Base-by-base conservation (phyloP, 2,329 filamentous ascomycete species). In the Ophiostoma australiae region DNA sequence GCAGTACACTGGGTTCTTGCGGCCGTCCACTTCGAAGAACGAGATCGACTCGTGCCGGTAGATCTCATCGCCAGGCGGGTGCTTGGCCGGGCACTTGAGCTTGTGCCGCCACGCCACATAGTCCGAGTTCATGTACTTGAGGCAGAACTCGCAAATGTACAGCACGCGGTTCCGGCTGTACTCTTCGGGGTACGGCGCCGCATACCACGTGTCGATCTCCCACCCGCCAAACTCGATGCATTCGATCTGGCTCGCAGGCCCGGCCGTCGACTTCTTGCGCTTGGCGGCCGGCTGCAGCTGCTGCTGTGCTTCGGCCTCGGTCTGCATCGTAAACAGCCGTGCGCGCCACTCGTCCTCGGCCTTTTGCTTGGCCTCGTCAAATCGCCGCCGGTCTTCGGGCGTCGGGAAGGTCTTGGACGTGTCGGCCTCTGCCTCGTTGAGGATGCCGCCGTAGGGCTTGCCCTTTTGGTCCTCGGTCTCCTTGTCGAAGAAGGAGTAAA, bases 91-190 rank as follows among this genome's bases (percentile, higher is more conserved):
- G 76, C 95, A 99, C 82, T 99, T 99, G 76, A 93, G 87, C 82
- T 98, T 98, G 81, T 99, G 95, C 70, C 95, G 88, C 93, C 94
- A 98, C 17, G 95, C 94, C 37, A 99, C 95, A 77, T 97, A 98
- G 79, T 97, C 94, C 23, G 95, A 98, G 80, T 96, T 97, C 93
- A 99, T 97, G 82, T 99, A 99, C 81, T 98, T 99, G 72, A 99
- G 84, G 79, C 95, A 99, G 80, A 98, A 99, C 80, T 99, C 96
- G 84, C 95, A 99, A 74, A 99, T 98, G 80, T 97, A 98, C n/a
- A 99, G 86, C 52, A 97, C 91, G 39, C 92, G 90, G 78, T 99
- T 98, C 74, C 94, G 89, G 79, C 93, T 98, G 83, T 99, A 99
- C 80, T 99, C 95, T 78, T 97, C 95, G 0, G 95, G 95, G 78